Conservation (phyloP, 148 eudicot species). For the Talinum fruticosum region DNA sequence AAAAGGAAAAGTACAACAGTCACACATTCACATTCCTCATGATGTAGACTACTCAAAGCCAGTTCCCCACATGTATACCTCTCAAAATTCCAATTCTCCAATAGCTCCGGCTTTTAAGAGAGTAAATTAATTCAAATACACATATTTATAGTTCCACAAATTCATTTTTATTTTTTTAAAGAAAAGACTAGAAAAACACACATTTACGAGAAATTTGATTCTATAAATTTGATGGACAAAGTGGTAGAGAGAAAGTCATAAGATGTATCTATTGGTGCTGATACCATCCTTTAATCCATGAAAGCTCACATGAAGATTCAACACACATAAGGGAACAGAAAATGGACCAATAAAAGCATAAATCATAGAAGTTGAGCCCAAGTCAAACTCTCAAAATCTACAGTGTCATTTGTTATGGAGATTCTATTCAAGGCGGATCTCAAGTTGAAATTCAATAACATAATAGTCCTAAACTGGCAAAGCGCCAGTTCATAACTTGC, state of each 20-base stretch:
- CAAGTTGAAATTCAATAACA: conserved; percentile 16
- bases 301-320: neutral
- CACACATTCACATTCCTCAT: too few relatives aligned
- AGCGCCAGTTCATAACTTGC: conserved; percentile 29
- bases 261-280: too few relatives aligned
- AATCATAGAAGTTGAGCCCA: neutral
- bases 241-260: neutral
- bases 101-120: neutral
- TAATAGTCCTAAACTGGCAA: conserved; percentile 11
- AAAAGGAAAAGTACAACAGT: too few relatives aligned
- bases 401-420: neutral
- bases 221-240: neutral
- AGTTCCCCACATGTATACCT: neutral
- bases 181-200: neutral
- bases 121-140: neutral
- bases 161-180: neutral
- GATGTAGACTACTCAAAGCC: too few relatives aligned
- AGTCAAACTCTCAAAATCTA: conserved; percentile 6
- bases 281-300: neutral
- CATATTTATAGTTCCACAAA: neutral
- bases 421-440: conserved; percentile 13
- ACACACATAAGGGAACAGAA: neutral
- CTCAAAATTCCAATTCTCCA: neutral
- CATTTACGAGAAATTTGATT: too few relatives aligned
- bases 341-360: neutral